Conservation (phyloP, 306 rosid genomes). For the Urtica urens region DNA sequence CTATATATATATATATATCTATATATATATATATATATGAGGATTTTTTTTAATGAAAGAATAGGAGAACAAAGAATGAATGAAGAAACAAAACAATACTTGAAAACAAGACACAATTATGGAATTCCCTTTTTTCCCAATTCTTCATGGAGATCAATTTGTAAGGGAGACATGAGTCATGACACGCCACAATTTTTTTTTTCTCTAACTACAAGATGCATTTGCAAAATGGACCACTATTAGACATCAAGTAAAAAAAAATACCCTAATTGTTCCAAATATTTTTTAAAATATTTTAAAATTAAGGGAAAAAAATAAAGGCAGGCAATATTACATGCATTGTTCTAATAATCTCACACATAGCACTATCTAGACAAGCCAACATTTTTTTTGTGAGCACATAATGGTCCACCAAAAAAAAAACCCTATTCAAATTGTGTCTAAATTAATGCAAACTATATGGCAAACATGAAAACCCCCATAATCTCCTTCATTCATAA, state of each 20-base stretch:
- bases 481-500: conserved; percentile 16
- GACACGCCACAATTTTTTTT: conserved; percentile 43
- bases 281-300: conserved; percentile 5
- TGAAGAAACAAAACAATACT: conserved; percentile 26
- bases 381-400: conserved; percentile 26
- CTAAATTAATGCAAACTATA: conserved; percentile 43
- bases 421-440: conserved; percentile 30
- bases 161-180: conserved; percentile 55
- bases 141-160: conserved; percentile 51
- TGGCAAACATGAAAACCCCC: conserved; percentile 15
- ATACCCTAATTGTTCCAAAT: background rate
- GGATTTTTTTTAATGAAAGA: conserved; percentile 20
- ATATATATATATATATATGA: conserved; percentile 6
- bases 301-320: background rate
- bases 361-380: conserved; percentile 52
- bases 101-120: conserved; percentile 56
- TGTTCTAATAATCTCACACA: conserved; percentile 1
- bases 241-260: conserved; percentile 22
- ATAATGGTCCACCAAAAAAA: conserved; percentile 49
- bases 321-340: too few species aligned
- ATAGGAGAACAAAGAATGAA: conserved; percentile 17
- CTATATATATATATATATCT: background rate
- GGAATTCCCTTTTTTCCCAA: conserved; percentile 47
- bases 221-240: conserved; percentile 53
- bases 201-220: too few species aligned